Percentiles rank a stretch among this genome's conserved stretches.
Conservation (phyloP, 1,284 basidiomycete genomes). For the Peniophora sp. region DNA sequence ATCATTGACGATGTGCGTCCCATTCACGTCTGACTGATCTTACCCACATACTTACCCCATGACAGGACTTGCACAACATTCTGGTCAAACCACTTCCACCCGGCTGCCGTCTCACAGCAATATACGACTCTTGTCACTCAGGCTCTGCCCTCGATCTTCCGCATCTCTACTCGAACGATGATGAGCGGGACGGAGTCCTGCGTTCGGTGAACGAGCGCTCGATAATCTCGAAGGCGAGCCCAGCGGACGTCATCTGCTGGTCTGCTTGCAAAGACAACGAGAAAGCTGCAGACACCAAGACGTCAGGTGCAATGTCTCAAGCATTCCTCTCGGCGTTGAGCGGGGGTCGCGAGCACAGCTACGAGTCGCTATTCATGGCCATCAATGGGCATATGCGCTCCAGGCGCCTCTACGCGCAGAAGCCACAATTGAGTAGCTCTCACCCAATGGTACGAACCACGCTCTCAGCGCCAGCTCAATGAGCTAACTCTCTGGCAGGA, state of each 20-base stretch:
- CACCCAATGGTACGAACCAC: slow-evolving; percentile 54
- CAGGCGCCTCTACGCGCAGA: slow-evolving; percentile 85
- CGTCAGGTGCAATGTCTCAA: slow-evolving; percentile 84
- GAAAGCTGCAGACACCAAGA: slow-evolving; percentile 84
- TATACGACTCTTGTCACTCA: slow-evolving; percentile 64
- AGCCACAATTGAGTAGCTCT: slow-evolving; percentile 73
- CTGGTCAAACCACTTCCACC: slow-evolving; percentile 71
- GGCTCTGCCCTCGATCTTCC: slow-evolving; percentile 27
- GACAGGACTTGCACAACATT: slow-evolving; percentile 47
- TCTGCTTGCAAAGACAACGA: slow-evolving; percentile 91
- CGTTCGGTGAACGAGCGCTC: slow-evolving; percentile 78
- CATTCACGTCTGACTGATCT: no score
- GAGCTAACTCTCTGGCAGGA: no score
- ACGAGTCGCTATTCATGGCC: slow-evolving; percentile 66
- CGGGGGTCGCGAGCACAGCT: slow-evolving; percentile 67
- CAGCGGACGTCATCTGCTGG: slow-evolving; percentile 75
- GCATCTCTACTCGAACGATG: slow-evolving; percentile 80
- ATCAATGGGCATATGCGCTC: slow-evolving; percentile 35
- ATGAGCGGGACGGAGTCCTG: slow-evolving; percentile 89
- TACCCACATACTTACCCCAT: no score
- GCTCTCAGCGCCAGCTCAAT: no score
- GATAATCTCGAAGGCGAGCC: slow-evolving; percentile 66
- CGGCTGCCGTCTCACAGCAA: slow-evolving; percentile 83
- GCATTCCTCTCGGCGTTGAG: slow-evolving; percentile 68
- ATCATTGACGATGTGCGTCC: slow-evolving; percentile 72